A percentile compares a stretch with the other conserved stretches of the same genome.
Conservation (phyloP, 805 yeast genomes). For the Saturnispora saitoi region DNA sequence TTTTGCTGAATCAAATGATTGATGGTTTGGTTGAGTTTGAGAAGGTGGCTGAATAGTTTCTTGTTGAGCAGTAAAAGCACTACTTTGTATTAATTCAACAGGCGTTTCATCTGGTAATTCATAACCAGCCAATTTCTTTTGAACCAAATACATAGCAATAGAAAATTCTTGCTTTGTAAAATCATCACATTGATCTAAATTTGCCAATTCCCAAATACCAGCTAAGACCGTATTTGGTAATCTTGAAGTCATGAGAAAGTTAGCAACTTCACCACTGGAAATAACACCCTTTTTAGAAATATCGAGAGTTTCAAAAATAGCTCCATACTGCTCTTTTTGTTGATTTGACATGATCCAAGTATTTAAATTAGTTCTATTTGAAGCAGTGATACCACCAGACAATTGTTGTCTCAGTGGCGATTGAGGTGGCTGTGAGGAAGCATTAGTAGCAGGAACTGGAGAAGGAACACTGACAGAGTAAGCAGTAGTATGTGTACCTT, state of each 20-base stretch:
- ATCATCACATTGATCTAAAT: constrained; percentile 75
- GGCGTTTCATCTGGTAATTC: constrained; percentile 77
- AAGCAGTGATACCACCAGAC: constrained; percentile 8
- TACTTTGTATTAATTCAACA: constrained; percentile 36
- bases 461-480: constrained; percentile 13
- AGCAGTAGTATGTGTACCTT: constrained; percentile 10
- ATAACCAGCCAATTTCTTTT: constrained; percentile 67
- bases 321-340: constrained; percentile 69
- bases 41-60: constrained; percentile 8
- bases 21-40: constrained; percentile 5
- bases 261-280: constrained; percentile 76
- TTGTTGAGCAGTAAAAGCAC: constrained; percentile 23
- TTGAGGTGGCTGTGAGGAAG: constrained; percentile 13
- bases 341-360: constrained; percentile 59
- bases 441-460: constrained; percentile 10
- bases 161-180: constrained; percentile 80
- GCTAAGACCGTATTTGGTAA: constrained; percentile 81
- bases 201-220: constrained; percentile 89
- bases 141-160: constrained; percentile 88
- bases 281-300: constrained; percentile 52
- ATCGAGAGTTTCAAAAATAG: constrained; percentile 73
- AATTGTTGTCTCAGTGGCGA: constrained; percentile 12
- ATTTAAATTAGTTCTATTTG: constrained; percentile 19
- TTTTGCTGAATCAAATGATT: constrained; percentile 13
- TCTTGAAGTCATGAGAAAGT: constrained; percentile 80